Conservation (phyloP, 1,284 basidiomycete genomes). For the Cutaneotrichosporon sp. region DNA sequence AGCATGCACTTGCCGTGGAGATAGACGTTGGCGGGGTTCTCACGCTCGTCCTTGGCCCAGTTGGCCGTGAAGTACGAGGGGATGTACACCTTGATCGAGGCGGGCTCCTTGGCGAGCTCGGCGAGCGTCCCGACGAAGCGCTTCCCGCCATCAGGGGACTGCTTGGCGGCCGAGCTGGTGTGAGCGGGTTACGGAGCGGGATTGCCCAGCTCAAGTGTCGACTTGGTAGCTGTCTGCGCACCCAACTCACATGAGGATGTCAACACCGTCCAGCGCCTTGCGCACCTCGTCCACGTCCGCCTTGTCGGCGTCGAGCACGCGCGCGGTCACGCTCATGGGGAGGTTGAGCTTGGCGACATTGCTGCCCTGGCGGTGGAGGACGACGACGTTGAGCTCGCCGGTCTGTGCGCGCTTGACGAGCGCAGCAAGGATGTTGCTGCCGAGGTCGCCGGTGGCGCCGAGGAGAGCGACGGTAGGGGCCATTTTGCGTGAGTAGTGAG, state of each 20-base stretch:
- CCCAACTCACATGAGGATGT: conserved; percentile 7
- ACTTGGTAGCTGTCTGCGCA: too few species aligned
- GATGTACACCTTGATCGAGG: conserved; percentile 12
- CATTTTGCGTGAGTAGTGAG: neutral
- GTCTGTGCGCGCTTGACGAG: conserved; percentile 6
- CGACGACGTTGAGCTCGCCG: conserved; percentile 19
- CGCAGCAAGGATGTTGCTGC: conserved; percentile 7
- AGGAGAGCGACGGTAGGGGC: conserved; percentile 20
- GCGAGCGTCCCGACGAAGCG: conserved; percentile 8
- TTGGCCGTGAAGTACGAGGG: conserved; percentile 23
- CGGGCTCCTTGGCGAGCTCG: neutral
- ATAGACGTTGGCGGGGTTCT: neutral
- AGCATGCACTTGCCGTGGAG: conserved; percentile 7
- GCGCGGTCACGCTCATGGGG: conserved; percentile 15
- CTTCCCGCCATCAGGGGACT: neutral
- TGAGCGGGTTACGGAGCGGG: too few species aligned
- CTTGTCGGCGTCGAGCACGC: conserved; percentile 16
- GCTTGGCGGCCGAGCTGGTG: conserved; percentile 13
- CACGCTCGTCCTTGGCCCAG: conserved; percentile 12
- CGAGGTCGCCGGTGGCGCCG: conserved; percentile 18
- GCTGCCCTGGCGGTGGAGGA: conserved; percentile 20
- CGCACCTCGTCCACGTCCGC: neutral
- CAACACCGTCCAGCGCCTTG: conserved; percentile 11
- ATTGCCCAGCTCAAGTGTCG: neutral
- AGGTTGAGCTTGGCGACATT: conserved; percentile 13